Conservation (phyloP, 768 basidiomycete genomes). For the Antrodiella citrinella region DNA sequence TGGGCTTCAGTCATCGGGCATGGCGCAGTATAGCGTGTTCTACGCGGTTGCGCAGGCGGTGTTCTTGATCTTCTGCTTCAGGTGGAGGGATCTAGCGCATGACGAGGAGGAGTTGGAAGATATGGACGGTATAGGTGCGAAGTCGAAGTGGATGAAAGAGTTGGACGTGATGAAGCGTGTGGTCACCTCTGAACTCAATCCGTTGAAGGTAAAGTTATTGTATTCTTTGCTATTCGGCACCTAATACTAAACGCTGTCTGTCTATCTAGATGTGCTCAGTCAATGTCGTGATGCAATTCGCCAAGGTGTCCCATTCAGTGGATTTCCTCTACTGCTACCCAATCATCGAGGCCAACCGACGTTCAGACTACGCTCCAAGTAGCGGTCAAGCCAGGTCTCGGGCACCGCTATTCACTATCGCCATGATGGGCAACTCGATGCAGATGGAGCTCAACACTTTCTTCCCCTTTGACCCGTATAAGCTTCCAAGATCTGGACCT, state of each 20-base stretch:
- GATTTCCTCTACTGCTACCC: slow-evolving; percentile 93
- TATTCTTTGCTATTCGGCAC: not conserved
- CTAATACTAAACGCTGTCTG: too few species aligned
- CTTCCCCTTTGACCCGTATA: slow-evolving; percentile 98
- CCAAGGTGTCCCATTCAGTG: slow-evolving; percentile 83
- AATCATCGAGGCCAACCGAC: slow-evolving; percentile 82
- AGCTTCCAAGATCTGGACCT: slow-evolving; percentile 65
- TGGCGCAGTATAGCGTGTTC: slow-evolving; percentile 61
- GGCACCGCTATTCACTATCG: not conserved
- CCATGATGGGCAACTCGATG: slow-evolving; percentile 27
- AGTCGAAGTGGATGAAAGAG: slow-evolving; percentile 79
- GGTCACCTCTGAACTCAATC: slow-evolving; percentile 78
- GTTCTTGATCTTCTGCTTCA: slow-evolving; percentile 96
- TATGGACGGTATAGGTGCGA: slow-evolving; percentile 13
- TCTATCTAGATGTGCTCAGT: slow-evolving; percentile 68
- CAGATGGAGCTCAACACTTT: slow-evolving; percentile 81
- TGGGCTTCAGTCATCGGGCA: slow-evolving; percentile 24
- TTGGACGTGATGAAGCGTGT: slow-evolving; percentile 72
- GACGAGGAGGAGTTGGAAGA: slow-evolving; percentile 49
- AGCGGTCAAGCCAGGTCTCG: slow-evolving; percentile 10
- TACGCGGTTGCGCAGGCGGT: slow-evolving; percentile 90
- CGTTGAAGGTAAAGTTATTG: slow-evolving; percentile 79
- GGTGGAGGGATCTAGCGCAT: slow-evolving; percentile 83
- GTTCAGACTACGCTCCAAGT: slow-evolving; percentile 38
- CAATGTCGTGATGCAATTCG: slow-evolving; percentile 89